Percentiles rank a stretch among this genome's conserved stretches.
Evolutionary conservation across 306 rosid genomes (phyloP).

Genomic region (Crataegus laevigata): DNA sequence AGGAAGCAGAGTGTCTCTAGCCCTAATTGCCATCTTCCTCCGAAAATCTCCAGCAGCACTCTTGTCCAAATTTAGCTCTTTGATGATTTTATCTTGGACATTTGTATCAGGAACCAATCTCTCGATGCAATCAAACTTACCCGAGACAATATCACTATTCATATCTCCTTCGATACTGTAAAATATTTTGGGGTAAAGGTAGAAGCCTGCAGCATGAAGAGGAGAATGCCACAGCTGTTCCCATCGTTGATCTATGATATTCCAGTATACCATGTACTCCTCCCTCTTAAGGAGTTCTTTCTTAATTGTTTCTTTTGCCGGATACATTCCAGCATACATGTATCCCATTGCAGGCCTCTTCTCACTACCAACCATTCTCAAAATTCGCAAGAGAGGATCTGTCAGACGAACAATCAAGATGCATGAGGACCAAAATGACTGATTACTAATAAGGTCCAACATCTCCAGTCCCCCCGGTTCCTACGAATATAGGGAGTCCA

Average conservation of each 20-base stretch:
- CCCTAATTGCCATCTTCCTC: conserved; percentile 85
- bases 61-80: conserved; percentile 70
- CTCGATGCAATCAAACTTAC: conserved; percentile 84
- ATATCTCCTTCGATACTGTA: conserved; percentile 73
- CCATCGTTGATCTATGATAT: conserved; percentile 83
- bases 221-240: conserved; percentile 69
- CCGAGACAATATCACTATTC: conserved; percentile 51
- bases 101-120: conserved; percentile 78
- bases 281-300: conserved; percentile 62
- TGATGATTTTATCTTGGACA: conserved; percentile 76
- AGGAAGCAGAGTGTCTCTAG: conserved; percentile 79
- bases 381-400: conserved; percentile 59
- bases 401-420: conserved; percentile 54
- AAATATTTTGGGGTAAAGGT: conserved; percentile 78
- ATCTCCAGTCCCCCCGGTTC: conserved; percentile 70
- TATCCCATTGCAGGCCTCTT: conserved; percentile 88
- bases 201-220: conserved; percentile 85
- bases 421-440: conserved; percentile 87
- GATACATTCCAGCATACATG: conserved; percentile 71
- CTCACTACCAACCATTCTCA: conserved; percentile 57
- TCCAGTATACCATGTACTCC: conserved; percentile 78
- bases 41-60: conserved; percentile 74
- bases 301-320: conserved; percentile 76
- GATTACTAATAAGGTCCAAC: conserved; percentile 60
- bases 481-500: conserved; percentile 71